These are phyloP conservation scores for Colletotrichum cordylinicola DNA, from an alignment of 2,329 filamentous ascomycete genomes.

Conservation along the genomic window DNA sequence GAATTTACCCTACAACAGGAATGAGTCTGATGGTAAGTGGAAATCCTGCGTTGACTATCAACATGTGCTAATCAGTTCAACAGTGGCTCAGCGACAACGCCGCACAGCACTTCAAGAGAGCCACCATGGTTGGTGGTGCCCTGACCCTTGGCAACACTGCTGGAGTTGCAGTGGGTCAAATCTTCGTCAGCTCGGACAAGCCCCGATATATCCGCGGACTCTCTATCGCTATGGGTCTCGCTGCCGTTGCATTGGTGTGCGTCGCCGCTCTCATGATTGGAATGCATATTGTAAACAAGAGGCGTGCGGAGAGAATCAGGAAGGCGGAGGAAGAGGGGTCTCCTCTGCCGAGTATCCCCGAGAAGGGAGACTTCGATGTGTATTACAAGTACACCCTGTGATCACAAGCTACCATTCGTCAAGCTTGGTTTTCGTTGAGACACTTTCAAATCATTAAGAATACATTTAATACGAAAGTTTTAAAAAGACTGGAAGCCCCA, in stretches of 20 bases:
- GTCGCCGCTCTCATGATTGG: conserved; percentile 30
- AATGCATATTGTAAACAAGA: conserved; percentile 31
- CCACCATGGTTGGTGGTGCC: conserved; percentile 49
- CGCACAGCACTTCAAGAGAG: conserved; percentile 52
- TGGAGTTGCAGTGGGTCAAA: conserved; percentile 52
- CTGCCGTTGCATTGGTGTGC: conserved; percentile 28
- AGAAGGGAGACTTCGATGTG: background rate
- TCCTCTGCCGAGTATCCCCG: background rate
- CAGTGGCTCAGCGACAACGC: conserved; percentile 53
- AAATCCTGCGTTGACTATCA: background rate
- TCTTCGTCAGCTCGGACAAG: conserved; percentile 38
- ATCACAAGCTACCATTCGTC: background rate
- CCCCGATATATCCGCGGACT: conserved; percentile 35
- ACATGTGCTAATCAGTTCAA: conserved; percentile 23
- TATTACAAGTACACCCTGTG: conserved; percentile 12
- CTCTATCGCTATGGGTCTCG: conserved; percentile 31
- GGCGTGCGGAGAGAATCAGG: conserved; percentile 24
- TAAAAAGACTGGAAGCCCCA: accelerated
- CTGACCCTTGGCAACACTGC: conserved; percentile 54
- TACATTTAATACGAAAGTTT: accelerated
- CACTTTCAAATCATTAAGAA: background rate
- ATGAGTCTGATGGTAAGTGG: background rate
- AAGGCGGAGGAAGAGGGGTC: background rate
- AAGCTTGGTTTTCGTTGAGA: accelerated
- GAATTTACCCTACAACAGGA: background rate